A percentile compares a stretch with the other conserved stretches of the same genome.
Evolutionary conservation across 1,139 yeast species (phyloP).

Genomic region (Pichia sp.): DNA sequence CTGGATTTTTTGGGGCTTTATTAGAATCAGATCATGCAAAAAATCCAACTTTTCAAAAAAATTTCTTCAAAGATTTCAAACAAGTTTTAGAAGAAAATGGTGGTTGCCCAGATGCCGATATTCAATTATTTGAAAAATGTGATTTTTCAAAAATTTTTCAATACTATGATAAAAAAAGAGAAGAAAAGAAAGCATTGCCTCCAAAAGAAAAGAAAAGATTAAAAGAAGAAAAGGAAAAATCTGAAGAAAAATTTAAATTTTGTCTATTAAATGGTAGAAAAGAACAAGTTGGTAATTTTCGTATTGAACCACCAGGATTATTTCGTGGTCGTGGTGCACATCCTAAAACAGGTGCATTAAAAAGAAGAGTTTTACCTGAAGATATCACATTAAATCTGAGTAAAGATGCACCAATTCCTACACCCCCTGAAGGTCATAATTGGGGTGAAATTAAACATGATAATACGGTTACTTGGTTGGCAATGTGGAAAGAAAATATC

Average conservation of each 20-base stretch:
- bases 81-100: constrained; percentile 64
- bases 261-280: constrained; percentile 81
- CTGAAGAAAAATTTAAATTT: constrained; percentile 76
- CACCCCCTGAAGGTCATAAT: constrained; percentile 76
- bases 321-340: constrained; percentile 97
- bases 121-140: constrained; percentile 59
- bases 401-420: constrained; percentile 64
- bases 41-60: constrained; percentile 78
- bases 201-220: constrained; percentile 66
- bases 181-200: constrained; percentile 62
- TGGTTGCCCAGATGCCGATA: constrained; percentile 48
- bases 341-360: constrained; percentile 88
- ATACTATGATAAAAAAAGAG: constrained; percentile 63
- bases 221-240: constrained; percentile 63
- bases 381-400: constrained; percentile 83
- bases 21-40: constrained; percentile 82
- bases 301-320: constrained; percentile 93
- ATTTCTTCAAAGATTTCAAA: constrained; percentile 75
- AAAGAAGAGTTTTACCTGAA: constrained; percentile 80
- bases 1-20: constrained; percentile 90
- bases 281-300: constrained; percentile 88
- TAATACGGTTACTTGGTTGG: constrained; percentile 90
- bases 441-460: constrained; percentile 93
- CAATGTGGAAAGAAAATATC: constrained; percentile 95
- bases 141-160: constrained; percentile 74